Evolutionary conservation across 2,329 filamentous ascomycete genomes (phyloP).

Genomic region (Microdochium paspali): DNA sequence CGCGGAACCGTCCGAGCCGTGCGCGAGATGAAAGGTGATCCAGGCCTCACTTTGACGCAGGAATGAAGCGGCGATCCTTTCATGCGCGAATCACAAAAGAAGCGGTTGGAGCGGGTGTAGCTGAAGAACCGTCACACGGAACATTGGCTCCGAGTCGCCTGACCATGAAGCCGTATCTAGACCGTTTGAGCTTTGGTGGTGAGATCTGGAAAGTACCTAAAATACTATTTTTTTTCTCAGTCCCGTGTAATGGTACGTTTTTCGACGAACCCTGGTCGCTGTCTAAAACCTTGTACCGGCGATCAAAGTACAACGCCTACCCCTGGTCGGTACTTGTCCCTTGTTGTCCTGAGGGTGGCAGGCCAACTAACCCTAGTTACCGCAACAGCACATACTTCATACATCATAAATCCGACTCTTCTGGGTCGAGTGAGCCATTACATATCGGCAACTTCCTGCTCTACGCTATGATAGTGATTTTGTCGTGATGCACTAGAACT

Average conservation of each 20-base stretch:
- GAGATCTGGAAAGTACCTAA: no score
- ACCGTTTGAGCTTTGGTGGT: no score
- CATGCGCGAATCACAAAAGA: neutral
- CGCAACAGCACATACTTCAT: neutral
- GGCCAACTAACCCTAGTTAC: neutral
- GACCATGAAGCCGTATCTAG: no score
- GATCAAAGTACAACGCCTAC: neutral
- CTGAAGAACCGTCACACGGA: no score
- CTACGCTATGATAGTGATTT: no score
- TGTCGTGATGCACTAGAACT: no score
- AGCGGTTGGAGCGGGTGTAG: neutral
- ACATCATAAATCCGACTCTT: neutral
- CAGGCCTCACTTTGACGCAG: neutral
- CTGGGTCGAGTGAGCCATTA: neutral
- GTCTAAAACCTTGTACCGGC: no score
- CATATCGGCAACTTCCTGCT: neutral
- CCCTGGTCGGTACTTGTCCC: neutral
- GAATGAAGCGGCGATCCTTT: neutral
- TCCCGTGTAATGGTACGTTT: no score
- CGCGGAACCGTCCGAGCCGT: no score
- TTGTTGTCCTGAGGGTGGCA: neutral
- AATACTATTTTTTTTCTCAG: no score
- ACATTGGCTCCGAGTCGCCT: no score
- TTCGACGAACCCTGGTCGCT: no score
- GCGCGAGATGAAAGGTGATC: neutral